phyloP scores from a whole-genome alignment of 345 rosid genomes.

The Arabidopsis arenosa region DNA sequence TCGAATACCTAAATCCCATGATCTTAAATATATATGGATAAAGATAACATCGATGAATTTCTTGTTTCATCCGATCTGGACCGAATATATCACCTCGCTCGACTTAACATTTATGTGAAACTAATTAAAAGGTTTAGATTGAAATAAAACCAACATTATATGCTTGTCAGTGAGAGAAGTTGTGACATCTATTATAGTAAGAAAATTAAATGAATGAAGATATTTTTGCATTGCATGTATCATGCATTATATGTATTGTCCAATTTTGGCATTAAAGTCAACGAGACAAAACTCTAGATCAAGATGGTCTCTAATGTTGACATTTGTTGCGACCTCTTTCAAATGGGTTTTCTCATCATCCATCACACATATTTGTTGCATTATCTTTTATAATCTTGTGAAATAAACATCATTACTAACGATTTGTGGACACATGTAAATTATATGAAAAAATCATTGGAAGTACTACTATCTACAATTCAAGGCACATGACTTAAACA shows the following conservation, averaged over 20 bases:
- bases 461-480: background rate
- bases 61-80: background rate
- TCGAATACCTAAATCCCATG: too few species aligned
- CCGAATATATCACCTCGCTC: background rate
- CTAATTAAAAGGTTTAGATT: background rate
- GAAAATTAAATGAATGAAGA: conserved; percentile 26
- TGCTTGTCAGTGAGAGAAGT: conserved; percentile 29
- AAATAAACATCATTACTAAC: background rate
- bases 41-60: background rate
- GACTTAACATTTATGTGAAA: conserved; percentile 13
- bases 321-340: conserved; percentile 35
- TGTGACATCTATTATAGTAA: conserved; percentile 33
- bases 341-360: background rate
- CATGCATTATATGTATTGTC: conserved; percentile 37
- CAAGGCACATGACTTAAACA: conserved; percentile 4
- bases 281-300: conserved; percentile 39
- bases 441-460: background rate
- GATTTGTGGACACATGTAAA: background rate
- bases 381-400: background rate
- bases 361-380: conserved; percentile 2
- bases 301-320: conserved; percentile 41
- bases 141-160: conserved; percentile 13
- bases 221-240: conserved; percentile 34
- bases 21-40: too few species aligned
- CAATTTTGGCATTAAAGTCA: conserved; percentile 41